Percentiles rank a stretch among this genome's conserved stretches.
These are phyloP conservation scores for Trichoderma oligosporum DNA, from an alignment of 2,329 filamentous ascomycete genomes.

Conservation along the genomic window DNA sequence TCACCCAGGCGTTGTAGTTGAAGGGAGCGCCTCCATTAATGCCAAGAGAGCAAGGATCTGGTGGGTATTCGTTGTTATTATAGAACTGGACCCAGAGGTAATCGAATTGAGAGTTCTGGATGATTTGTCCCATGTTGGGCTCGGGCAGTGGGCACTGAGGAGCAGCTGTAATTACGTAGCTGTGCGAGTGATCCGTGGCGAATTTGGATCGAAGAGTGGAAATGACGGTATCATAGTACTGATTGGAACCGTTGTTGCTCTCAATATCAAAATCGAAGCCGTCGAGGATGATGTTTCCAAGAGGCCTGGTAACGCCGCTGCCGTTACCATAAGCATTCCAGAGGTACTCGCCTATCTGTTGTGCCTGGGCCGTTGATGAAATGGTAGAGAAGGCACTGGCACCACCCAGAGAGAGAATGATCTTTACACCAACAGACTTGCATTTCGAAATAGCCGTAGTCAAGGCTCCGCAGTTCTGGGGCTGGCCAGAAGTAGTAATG, in stretches of 20 bases:
- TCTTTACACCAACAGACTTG: conserved; percentile 20
- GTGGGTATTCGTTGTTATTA: conserved; percentile 41
- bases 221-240: conserved; percentile 22
- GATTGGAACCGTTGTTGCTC: conserved; percentile 21
- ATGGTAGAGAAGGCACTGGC: conserved; percentile 18
- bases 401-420: conserved; percentile 22
- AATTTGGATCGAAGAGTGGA: conserved; percentile 26
- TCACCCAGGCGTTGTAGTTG: conserved; percentile 35
- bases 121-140: conserved; percentile 41
- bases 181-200: conserved; percentile 20
- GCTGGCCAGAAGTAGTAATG: conserved; percentile 31
- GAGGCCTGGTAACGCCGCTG: conserved; percentile 23
- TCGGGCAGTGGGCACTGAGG: conserved; percentile 40
- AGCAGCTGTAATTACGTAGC: conserved; percentile 44
- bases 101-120: conserved; percentile 31
- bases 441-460: conserved; percentile 18
- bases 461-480: conserved; percentile 26
- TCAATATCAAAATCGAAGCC: conserved; percentile 32
- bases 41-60: conserved; percentile 26
- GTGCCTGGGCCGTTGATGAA: conserved; percentile 15
- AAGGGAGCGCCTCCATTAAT: conserved; percentile 28
- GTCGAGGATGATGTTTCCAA: conserved; percentile 29
- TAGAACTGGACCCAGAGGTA: conserved; percentile 46
- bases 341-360: conserved; percentile 21
- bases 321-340: conserved; percentile 22